Evolutionary conservation across 2,329 filamentous ascomycete species (phyloP), one percentile per base, ranked within the genome.

Genomic region (Aspergillus sp.): DNA sequence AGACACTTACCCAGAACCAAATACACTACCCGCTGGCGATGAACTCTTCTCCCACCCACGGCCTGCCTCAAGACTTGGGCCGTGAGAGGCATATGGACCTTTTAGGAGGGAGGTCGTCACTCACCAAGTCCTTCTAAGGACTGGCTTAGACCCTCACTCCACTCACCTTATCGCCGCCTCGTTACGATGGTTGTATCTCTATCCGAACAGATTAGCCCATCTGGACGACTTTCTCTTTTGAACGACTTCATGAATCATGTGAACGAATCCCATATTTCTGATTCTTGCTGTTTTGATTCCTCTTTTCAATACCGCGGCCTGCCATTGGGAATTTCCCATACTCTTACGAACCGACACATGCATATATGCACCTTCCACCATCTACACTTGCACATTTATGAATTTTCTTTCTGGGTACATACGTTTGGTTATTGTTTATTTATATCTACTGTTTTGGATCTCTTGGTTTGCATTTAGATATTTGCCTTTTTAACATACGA

Each of bases 21-120:
- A 67, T 74, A 63, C 59, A 63, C 37, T 74, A 70, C 56, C 65
- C 65, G 17, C 64, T 73, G 58, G 60, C 67, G 7, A 67, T 71
- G 55, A 55, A 63, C n/a, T 45, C 65, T 5, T 64, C 24, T 53
- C 65, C 68, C 23, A 46, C 66, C 11, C 67, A 69, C n/a, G 68
- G 69, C 9, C 61, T 72, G 53, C 56, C 66, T 8, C 59, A 69
- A 15, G 57, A 62, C 2, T 21, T 59, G 9, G 19, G 54, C 21
- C 63, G 64, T 3, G 58, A 63, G 33, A 64, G 66, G 23, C 55
- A 59, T 27, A 52, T 70, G 52, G 68, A 68, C 9, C 50, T 62
- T 1, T 54, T 65, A 27, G 48, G 52, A 43, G 54, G 57, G 6
- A 62, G 65, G 33, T 37, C 69, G 66, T 14, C 71, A 70, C 23